A percentile compares a stretch with the other conserved stretches of the same genome.
phyloP scores from a whole-genome alignment of 2,329 filamentous ascomycete species.

The Fusarium nurragi region DNA sequence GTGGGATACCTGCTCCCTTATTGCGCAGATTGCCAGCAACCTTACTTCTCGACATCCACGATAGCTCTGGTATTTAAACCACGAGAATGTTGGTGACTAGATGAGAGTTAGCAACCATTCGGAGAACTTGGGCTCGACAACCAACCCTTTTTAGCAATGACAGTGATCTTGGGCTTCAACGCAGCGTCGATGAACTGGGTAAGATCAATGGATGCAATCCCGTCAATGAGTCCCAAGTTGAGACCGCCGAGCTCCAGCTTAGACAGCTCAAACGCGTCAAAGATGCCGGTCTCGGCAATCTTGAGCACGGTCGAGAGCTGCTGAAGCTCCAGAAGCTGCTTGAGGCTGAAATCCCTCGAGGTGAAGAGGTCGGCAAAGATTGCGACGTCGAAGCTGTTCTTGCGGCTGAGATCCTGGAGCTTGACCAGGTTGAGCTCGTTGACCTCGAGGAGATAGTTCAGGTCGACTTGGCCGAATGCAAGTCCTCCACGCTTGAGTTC shows the following conservation, averaged over 20 bases:
- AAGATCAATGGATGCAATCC: slow-evolving; percentile 43
- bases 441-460: slow-evolving; percentile 59
- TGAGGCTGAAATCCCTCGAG: slow-evolving; percentile 53
- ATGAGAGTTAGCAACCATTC: neutral
- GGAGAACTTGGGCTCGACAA: neutral
- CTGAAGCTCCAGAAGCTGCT: slow-evolving; percentile 53
- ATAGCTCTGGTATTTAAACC: neutral
- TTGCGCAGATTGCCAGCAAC: neutral
- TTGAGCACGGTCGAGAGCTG: slow-evolving; percentile 53
- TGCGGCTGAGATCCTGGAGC: slow-evolving; percentile 51
- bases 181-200: slow-evolving; percentile 45
- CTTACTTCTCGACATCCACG: slow-evolving; percentile 4
- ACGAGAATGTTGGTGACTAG: slow-evolving; percentile 17
- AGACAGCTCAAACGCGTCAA: slow-evolving; percentile 46
- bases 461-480: slow-evolving; percentile 52
- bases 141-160: slow-evolving; percentile 43
- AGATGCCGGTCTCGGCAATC: slow-evolving; percentile 45
- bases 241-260: slow-evolving; percentile 41
- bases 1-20: slow-evolving; percentile 31
- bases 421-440: slow-evolving; percentile 57
- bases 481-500: slow-evolving; percentile 50
- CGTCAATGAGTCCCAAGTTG: slow-evolving; percentile 46
- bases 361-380: slow-evolving; percentile 55
- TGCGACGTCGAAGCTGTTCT: slow-evolving; percentile 58
- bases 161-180: slow-evolving; percentile 43